phyloP scores from a whole-genome alignment of 495 filamentous ascomycete genomes.

The Penicillium maclennaniae region DNA sequence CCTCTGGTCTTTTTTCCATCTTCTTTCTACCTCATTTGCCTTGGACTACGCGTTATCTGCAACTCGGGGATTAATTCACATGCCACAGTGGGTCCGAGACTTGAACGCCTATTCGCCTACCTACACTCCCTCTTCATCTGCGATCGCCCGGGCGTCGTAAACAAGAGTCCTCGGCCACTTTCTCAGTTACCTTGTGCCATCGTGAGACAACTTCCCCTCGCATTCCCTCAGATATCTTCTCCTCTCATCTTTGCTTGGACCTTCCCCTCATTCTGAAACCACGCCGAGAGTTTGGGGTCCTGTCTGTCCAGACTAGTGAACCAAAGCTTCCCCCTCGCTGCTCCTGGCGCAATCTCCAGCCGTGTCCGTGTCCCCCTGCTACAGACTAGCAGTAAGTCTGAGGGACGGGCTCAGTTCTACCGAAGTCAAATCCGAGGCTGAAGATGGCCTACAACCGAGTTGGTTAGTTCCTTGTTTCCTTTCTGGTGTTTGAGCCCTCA shows the following conservation, averaged over 20 bases:
- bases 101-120: constrained; percentile 23
- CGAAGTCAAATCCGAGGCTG: constrained; percentile 21
- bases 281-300: constrained; percentile 24
- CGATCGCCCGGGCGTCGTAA: constrained; percentile 26
- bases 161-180: constrained; percentile 18
- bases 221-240: neutral
- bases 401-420: constrained; percentile 24
- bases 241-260: constrained; percentile 8
- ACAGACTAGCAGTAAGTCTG: constrained; percentile 14
- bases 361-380: constrained; percentile 5
- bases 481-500: constrained; percentile 3
- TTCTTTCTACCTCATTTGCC: neutral
- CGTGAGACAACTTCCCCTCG: constrained; percentile 6
- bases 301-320: constrained; percentile 17
- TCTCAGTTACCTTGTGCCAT: neutral
- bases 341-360: constrained; percentile 37
- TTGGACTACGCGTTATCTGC: neutral
- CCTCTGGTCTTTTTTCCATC: neutral
- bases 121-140: constrained; percentile 15
- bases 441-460: constrained; percentile 64
- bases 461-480: constrained; percentile 49
- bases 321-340: constrained; percentile 24
- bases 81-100: constrained; percentile 16
- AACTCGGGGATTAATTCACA: constrained; percentile 9
- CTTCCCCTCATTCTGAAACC: constrained; percentile 25